phyloP scores from a whole-genome alignment of 257 asterid genomes.

The Ophiorrhiza pumila region DNA sequence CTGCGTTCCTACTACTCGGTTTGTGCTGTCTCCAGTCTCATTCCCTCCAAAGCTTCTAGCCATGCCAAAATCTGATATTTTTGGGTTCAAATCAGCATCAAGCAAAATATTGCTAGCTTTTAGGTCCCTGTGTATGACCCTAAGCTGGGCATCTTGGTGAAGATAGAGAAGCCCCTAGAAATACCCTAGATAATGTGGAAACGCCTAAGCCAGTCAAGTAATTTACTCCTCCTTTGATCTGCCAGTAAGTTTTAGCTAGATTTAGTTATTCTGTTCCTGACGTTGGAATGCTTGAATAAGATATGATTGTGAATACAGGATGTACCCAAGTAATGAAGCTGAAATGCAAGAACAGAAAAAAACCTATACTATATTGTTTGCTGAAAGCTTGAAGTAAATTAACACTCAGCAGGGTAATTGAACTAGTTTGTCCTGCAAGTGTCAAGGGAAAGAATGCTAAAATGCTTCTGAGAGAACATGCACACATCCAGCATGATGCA shows the following conservation, averaged over 20 bases:
- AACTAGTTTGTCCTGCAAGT: background rate
- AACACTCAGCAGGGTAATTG: background rate
- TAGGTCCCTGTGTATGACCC: slow-evolving; percentile 47
- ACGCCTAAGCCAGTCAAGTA: slow-evolving; percentile 44
- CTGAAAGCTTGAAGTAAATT: background rate
- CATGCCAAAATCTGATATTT: slow-evolving; percentile 55
- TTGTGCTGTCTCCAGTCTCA: slow-evolving; percentile 44
- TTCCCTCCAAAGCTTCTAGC: slow-evolving; percentile 43
- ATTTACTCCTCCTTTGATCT: slow-evolving; percentile 26
- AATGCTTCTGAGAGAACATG: background rate
- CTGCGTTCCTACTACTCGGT: slow-evolving; percentile 51
- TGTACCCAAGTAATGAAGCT: background rate
- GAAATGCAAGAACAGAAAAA: background rate
- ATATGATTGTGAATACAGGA: too few species aligned
- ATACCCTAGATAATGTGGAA: slow-evolving; percentile 38
- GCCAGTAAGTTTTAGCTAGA: slow-evolving; percentile 6
- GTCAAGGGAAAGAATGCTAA: background rate
- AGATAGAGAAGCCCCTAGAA: slow-evolving; percentile 47
- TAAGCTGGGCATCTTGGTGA: slow-evolving; percentile 52
- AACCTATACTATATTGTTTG: background rate
- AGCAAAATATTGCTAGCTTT: slow-evolving; percentile 53
- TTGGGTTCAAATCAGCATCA: slow-evolving; percentile 44
- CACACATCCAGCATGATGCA: background rate
- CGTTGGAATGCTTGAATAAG: background rate
- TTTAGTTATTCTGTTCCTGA: background rate